Conservation (phyloP, 2,329 filamentous ascomycete species). For the Colletotrichum caudatum region DNA sequence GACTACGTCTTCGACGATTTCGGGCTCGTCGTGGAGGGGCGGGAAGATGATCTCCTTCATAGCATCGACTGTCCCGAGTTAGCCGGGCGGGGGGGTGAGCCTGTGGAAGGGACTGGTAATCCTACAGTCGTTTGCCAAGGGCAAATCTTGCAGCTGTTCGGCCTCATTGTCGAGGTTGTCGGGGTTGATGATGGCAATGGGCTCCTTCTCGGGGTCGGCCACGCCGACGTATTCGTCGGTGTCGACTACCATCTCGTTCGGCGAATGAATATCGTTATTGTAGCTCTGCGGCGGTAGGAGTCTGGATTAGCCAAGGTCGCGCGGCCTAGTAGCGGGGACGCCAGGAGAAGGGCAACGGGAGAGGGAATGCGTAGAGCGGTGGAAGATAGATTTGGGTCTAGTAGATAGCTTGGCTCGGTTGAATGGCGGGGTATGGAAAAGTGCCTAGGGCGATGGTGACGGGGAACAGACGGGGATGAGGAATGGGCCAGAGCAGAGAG, state of each 20-base stretch:
- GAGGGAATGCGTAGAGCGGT: conserved; percentile 7
- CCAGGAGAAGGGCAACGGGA: conserved; percentile 1
- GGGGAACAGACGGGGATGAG: conserved; percentile 4
- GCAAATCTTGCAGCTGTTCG: conserved; percentile 61
- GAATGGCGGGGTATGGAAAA: conserved; percentile 35
- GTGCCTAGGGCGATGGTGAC: neutral
- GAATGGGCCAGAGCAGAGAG: neutral
- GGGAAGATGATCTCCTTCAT: conserved; percentile 86
- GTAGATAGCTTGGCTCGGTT: conserved; percentile 26
- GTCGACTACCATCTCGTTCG: conserved; percentile 69
- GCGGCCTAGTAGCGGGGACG: too few relatives aligned
- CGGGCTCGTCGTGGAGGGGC: conserved; percentile 79
- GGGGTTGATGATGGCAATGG: conserved; percentile 66
- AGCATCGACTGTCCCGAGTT: conserved; percentile 73
- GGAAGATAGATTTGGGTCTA: neutral
- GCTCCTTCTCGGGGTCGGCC: conserved; percentile 62
- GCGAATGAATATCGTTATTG: conserved; percentile 64
- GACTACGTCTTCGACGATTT: conserved; percentile 79
- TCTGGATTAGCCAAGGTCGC: conserved; percentile 20
- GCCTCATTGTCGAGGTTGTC: conserved; percentile 63
- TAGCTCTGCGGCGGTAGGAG: conserved; percentile 55
- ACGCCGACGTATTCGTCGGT: conserved; percentile 66
- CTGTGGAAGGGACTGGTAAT: conserved; percentile 40
- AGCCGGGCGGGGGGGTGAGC: conserved; percentile 39
- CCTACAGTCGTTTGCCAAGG: conserved; percentile 67